Evolutionary conservation across 768 basidiomycete species (phyloP), one percentile per base, ranked within the genome.

Genomic region (Terana coerulea): DNA sequence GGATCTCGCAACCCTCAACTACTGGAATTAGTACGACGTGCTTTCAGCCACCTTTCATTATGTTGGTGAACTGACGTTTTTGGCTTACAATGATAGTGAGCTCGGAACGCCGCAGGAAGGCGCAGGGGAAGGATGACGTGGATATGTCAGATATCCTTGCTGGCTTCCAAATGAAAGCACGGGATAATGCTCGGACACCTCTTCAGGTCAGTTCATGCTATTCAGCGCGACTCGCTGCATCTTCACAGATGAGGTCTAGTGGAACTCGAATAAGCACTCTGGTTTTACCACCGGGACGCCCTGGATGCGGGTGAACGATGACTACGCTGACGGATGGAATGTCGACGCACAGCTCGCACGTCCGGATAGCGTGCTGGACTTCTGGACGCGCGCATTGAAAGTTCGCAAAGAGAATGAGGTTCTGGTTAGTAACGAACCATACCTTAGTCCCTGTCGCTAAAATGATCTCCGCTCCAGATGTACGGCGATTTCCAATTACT

Each of bases 271-370:
- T 3, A 22, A 65, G 7, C 72, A 88, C 49, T 83, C 76, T 0
- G 86, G 88, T 0, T 88, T 89, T 64, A 81, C 83, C 10, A 72
- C 76, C 2, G 80, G 78, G 1, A 74, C 64, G 2, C 85, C 87
- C 0, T 90, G 86, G 86, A 88, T 88, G 84, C 72, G 83, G 21
- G 78, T 84, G 6, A 84, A 87, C 59, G 83, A 85, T 31, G 84
- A 88, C 58, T 85, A 80, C 60, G 49, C 56, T 17, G n/a, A 54
- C 56, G 59, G 65, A 2, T 85, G 81, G 76, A 88, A 87, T 56
- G 83, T 72, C 14, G 71, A 59, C 0, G 64, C 61, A 9, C 79
- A 88, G 64, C 33, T 71, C 12, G 55, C 59, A 0, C 77, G 86
- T 50, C 57, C 67, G 0, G 57, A 69, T n/a, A 85, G 81, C 59